Percentiles rank a stretch among this genome's conserved stretches.
These are phyloP conservation scores for Carex myosuroides DNA, from an alignment of 176 grass and related monocot genomes.

Conservation along the genomic window DNA sequence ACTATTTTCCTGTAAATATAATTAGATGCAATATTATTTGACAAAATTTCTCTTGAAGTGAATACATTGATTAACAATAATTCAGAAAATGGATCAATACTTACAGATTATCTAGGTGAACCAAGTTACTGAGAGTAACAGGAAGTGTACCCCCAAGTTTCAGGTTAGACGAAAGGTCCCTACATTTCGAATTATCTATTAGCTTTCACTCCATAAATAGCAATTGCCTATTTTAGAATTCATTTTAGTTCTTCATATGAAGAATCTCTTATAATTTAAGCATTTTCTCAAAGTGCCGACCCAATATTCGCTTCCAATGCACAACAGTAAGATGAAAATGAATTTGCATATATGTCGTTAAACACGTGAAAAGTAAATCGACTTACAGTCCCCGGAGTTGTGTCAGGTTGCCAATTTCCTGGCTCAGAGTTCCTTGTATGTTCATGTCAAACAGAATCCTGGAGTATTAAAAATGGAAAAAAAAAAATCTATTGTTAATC, in stretches of 20 bases:
- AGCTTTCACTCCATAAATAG: neutral
- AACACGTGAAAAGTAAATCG: neutral
- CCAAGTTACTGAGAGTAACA: slow-evolving; percentile 43
- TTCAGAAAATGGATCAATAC: slow-evolving; percentile 16
- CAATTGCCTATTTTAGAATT: neutral
- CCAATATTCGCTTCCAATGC: neutral
- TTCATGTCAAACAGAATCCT: slow-evolving; percentile 61
- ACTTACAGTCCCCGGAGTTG: slow-evolving; percentile 53
- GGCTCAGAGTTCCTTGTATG: slow-evolving; percentile 40
- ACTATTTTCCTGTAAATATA: slow-evolving; percentile 36
- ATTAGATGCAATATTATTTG: slow-evolving; percentile 17
- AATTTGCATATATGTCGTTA: neutral
- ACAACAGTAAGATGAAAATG: neutral
- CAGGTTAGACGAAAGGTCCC: slow-evolving; percentile 64
- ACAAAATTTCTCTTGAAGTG: slow-evolving; percentile 6
- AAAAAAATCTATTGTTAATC: neutral
- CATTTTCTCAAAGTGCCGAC: neutral
- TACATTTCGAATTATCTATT: slow-evolving; percentile 29
- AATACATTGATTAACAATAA: neutral
- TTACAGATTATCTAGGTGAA: slow-evolving; percentile 45
- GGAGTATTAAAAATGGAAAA: neutral
- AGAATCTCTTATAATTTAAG: neutral
- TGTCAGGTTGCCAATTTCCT: slow-evolving; percentile 51
- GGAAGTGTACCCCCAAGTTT: slow-evolving; percentile 38
- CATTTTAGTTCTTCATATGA: neutral